Conservation (phyloP, 768 basidiomycete genomes). For the Suillus lakei region DNA sequence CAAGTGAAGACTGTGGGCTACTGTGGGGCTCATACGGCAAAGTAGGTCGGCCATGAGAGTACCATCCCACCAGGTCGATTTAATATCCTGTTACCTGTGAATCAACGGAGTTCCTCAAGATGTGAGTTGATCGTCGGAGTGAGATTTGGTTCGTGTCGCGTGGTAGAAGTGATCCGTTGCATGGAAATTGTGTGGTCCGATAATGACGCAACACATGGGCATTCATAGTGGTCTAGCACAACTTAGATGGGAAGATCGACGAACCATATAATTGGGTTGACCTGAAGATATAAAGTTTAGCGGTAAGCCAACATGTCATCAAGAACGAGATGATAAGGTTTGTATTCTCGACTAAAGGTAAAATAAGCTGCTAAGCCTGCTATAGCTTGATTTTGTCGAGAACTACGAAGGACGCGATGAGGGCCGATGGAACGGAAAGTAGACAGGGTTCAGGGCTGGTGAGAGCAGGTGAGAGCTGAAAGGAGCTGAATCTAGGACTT, state of each 20-base stretch:
- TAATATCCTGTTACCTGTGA: not conserved
- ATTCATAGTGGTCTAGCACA: not conserved
- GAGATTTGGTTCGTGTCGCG: not conserved
- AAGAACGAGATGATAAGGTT: slow-evolving; percentile 1
- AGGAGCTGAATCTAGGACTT: slow-evolving; percentile 1
- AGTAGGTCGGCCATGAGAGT: not conserved
- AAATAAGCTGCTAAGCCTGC: not conserved
- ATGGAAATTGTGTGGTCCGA: not conserved
- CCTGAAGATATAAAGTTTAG: slow-evolving; percentile 5
- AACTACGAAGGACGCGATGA: not conserved
- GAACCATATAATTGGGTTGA: not conserved
- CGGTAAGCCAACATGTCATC: not conserved
- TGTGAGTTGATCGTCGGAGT: not conserved
- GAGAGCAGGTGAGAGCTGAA: not conserved
- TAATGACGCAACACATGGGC: not conserved
- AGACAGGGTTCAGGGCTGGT: not conserved
- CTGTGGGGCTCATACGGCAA: not conserved
- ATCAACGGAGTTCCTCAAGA: not conserved
- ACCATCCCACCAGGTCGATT: not conserved
- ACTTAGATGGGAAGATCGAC: slow-evolving; percentile 1
- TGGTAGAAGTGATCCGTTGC: slow-evolving; percentile 4
- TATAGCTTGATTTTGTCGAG: not conserved
- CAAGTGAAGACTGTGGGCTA: not conserved
- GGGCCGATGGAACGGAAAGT: not conserved
- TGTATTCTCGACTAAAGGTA: not conserved